These are phyloP conservation scores for Hirschioporus abietinus DNA, from an alignment of 768 basidiomycete genomes.

Conservation along the genomic window DNA sequence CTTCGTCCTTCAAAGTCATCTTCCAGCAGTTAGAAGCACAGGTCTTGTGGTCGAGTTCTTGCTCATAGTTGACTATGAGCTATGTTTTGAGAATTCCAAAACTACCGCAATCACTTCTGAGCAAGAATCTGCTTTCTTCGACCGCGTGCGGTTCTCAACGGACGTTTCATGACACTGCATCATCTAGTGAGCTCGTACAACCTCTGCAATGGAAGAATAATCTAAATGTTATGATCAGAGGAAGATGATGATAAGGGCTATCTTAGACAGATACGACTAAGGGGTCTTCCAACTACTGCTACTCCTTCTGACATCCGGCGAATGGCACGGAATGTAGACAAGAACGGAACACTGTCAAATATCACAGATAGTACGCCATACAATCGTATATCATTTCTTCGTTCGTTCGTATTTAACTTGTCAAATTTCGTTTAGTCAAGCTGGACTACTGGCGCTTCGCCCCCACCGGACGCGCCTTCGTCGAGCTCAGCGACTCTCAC, in stretches of 20 bases:
- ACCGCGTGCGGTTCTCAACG: neutral
- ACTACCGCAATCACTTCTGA: neutral
- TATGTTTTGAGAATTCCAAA: neutral
- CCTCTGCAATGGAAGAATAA: neutral
- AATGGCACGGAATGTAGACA: constrained; percentile 32
- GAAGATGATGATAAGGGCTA: neutral
- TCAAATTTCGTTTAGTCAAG: constrained; percentile 34
- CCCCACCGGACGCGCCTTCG: constrained; percentile 53
- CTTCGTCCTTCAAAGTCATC: too few relatives aligned
- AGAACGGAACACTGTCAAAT: constrained; percentile 37
- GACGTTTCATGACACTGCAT: neutral
- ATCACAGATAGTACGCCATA: constrained; percentile 37
- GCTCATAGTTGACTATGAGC: neutral
- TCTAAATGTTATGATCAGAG: neutral
- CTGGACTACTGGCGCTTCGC: constrained; percentile 56
- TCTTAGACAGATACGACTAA: constrained; percentile 39
- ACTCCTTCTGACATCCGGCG: constrained; percentile 49
- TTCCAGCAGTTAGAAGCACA: too few relatives aligned
- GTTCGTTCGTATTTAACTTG: neutral
- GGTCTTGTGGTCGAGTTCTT: neutral
- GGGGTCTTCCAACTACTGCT: constrained; percentile 45
- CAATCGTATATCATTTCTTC: neutral
- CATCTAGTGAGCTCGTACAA: neutral
- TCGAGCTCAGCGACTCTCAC: constrained; percentile 48
- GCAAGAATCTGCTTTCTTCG: neutral